Evolutionary conservation across 2,329 filamentous ascomycete genomes (phyloP), one percentile per base, ranked within the genome.

Genomic region (Penicillium griseofulvum): DNA sequence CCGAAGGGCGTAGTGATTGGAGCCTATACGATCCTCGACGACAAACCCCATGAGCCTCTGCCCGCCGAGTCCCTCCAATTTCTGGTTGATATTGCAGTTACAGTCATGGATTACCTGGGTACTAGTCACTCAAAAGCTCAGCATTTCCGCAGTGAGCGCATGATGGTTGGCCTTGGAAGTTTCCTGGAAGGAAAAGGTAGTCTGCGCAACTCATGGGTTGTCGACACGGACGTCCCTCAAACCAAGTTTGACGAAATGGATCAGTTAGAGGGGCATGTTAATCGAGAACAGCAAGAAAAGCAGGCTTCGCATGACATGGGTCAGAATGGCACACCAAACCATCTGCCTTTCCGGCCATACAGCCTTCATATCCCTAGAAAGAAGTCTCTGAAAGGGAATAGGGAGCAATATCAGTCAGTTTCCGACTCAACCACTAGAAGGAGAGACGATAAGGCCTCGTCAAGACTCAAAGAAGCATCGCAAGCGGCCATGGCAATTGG

Each of bases 91-190:
- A 81, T 85, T 69, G 74, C 79, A 0, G 70, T 74, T 14, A 81
- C 81, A 1, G 74, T 84, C 9, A 83, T 83, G 71, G 77, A 82
- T 33, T 82, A 87, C 53, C 67, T 87, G 5, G 81, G 84, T 56
- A 78, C 77, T 69, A 79, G 78, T 2, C 71, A 81, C 37, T 74
- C 79, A 14, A 77, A 79, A 22, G 75, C 77, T 39, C 77, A 79
- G 17, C 49, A 57, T 49, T 26, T 44, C 48, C 76, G 82, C 50
- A 78, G 80, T 3, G 81, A 82, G 54, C 76, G 80, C 31, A 84
- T 86, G 70, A 78, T 85, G 2, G 77, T 80, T 26, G 81, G 80
- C 0, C 68, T 83, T 10, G 77, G 77, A 0, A 67, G 74, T 5
- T 83, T 81, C 51, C 75, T 81, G 22, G 78, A 80, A 57, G 76